Evolutionary conservation across 1,139 yeast genomes (phyloP).

Genomic region (Debaryomyces psychrophilus): DNA sequence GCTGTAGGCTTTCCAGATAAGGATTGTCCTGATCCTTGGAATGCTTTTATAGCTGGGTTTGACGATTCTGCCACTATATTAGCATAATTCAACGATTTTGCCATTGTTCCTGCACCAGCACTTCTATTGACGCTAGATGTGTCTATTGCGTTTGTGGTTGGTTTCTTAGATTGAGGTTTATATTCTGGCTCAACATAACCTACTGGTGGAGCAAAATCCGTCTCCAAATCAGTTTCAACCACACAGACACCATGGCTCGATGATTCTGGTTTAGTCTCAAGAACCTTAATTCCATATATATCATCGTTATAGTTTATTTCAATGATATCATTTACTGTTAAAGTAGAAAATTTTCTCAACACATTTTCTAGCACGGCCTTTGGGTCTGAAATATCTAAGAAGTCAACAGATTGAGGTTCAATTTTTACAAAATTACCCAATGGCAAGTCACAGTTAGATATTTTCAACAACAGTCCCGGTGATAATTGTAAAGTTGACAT

Average conservation of each 20-base stretch:
- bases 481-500: conserved; percentile 71
- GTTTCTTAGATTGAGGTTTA: conserved; percentile 38
- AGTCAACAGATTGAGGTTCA: conserved; percentile 94
- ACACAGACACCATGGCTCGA: conserved; percentile 76
- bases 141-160: conserved; percentile 37
- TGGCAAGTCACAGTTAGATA: conserved; percentile 78
- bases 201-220: conserved; percentile 98
- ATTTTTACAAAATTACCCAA: conserved; percentile 87
- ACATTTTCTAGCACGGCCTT: conserved; percentile 95
- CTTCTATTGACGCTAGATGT: conserved; percentile 42
- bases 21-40: conserved; percentile 70
- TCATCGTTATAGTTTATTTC: conserved; percentile 85
- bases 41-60: conserved; percentile 29
- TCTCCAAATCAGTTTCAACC: conserved; percentile 93
- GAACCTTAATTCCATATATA: conserved; percentile 76
- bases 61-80: conserved; percentile 52
- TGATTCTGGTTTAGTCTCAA: conserved; percentile 85
- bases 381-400: conserved; percentile 92
- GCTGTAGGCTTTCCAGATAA: conserved; percentile 64
- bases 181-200: conserved; percentile 94
- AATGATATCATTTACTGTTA: conserved; percentile 83
- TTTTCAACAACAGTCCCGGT: conserved; percentile 79
- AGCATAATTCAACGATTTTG: conserved; percentile 71
- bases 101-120: conserved; percentile 76
- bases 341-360: conserved; percentile 82